A percentile compares a stretch with the other conserved stretches of the same genome.
Evolutionary conservation across 192 early-diverging fungal genomes (phyloP).

Genomic region (Gryganskiella cystojenkinii): DNA sequence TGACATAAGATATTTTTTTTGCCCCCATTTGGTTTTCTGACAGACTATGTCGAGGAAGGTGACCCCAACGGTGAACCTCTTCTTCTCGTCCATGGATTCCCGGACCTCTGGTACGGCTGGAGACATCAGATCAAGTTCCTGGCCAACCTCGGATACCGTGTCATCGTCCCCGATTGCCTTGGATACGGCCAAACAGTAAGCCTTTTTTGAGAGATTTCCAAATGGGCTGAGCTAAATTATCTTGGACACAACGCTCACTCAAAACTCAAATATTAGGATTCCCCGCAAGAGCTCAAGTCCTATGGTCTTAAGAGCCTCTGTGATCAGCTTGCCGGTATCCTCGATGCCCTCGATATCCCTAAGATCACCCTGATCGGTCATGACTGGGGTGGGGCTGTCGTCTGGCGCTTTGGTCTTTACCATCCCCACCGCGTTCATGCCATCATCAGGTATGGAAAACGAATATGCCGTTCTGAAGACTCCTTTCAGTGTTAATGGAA

Average conservation of each 20-base stretch:
- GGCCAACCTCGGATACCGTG: slow-evolving; percentile 65
- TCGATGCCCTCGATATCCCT: slow-evolving; percentile 66
- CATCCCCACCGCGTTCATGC: slow-evolving; percentile 31
- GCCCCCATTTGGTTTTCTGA: not conserved
- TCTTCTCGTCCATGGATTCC: slow-evolving; percentile 55
- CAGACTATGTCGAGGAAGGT: slow-evolving; percentile 58
- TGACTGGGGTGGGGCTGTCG: slow-evolving; percentile 50
- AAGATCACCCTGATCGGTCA: slow-evolving; percentile 53
- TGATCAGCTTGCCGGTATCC: slow-evolving; percentile 63
- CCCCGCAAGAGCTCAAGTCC: slow-evolving; percentile 50
- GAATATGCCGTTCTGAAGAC: not conserved
- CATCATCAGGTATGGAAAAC: slow-evolving; percentile 40
- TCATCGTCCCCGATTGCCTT: slow-evolving; percentile 61
- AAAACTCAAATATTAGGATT: slow-evolving; percentile 32
- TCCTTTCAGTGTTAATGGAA: not conserved
- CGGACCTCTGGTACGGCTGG: slow-evolving; percentile 58
- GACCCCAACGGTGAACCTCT: slow-evolving; percentile 41
- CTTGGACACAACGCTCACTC: not conserved
- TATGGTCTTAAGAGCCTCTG: slow-evolving; percentile 68
- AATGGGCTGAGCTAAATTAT: not conserved
- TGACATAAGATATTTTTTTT: not conserved
- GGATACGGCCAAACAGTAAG: slow-evolving; percentile 66
- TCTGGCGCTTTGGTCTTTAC: slow-evolving; percentile 48
- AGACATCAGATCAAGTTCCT: slow-evolving; percentile 62
- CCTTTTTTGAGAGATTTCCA: not conserved